Evolutionary conservation across 2,329 filamentous ascomycete genomes (phyloP), one percentile per base, ranked within the genome.

Genomic region (Talaromyces sp.): DNA sequence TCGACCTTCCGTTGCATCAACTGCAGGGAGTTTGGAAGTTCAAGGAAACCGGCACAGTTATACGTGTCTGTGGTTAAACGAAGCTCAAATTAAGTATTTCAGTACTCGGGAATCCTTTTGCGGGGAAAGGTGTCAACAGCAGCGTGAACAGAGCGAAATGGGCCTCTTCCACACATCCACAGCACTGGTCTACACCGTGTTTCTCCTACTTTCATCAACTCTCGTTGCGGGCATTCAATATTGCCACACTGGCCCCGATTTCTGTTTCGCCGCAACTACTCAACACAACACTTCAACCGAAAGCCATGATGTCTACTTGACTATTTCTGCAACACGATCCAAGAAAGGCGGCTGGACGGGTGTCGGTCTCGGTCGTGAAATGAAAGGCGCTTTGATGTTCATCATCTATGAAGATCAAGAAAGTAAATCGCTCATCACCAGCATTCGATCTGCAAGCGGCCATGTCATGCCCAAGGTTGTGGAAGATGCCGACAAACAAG

Each of bases 341-440:
- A 40, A 58, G 11, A 40, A 49, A 13, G 65, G 61, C 54, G 65
- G 67, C 64, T 75, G 73, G 72, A 70, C 68, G 5, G 69, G 70
- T 5, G 69, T 75, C 51, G 73, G 73, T 27, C 67, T 75, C 25
- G 73, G 73, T 2, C 36, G 34, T 11, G 59, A 64, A 31, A 75
- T 75, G 73, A 67, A 67, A 40, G 72, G 67, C 60, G 63, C 73
- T 38, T 66, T 75, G 38, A 75, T 75, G 63, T 74, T 75, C 61
- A 68, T 75, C 51, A 68, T 69, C 29, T 74, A 75, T 54, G 64
- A 70, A 2, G 68, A 70, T 36, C 58, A 68, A 40, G 65, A 69
- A 64, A 68, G 67, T 25, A 68, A 69, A n/a, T 70, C 71, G 47
- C 67, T 74, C 25, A 71, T 73, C 11, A 59, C 74, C 45, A 74